Conservation (phyloP, 345 rosid species). For the Salix dunnii region DNA sequence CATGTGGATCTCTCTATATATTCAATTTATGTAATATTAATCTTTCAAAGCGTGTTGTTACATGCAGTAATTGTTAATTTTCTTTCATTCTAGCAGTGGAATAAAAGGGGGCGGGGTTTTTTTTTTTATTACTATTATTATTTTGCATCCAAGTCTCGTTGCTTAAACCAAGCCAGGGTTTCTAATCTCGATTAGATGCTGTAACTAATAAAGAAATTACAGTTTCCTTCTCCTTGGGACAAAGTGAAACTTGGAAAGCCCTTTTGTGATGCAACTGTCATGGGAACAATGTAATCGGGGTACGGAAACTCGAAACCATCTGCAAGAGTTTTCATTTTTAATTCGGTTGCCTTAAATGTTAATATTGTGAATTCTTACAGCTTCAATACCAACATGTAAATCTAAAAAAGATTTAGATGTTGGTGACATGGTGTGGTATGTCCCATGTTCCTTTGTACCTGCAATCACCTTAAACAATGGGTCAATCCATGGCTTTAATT, state of each 20-base stretch:
- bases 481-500: background rate
- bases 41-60: constrained; percentile 15
- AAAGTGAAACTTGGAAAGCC: background rate
- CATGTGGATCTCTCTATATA: constrained; percentile 29
- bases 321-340: background rate
- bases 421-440: background rate
- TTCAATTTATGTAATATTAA: constrained; percentile 24
- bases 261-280: background rate
- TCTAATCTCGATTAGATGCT: background rate
- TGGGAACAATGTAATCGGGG: constrained; percentile 7
- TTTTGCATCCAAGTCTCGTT: background rate
- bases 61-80: background rate
- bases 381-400: constrained; percentile 11
- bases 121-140: background rate
- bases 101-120: background rate
- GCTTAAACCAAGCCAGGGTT: background rate
- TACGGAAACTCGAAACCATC: constrained; percentile 36
- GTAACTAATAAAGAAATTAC: background rate
- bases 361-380: background rate
- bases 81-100: background rate
- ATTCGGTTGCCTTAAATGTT: background rate
- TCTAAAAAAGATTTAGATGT: constrained; percentile 15
- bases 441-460: background rate
- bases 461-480: background rate
- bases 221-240: background rate